Conservation (phyloP, 768 basidiomycete species). For the Chlorophyllum brunneum region DNA sequence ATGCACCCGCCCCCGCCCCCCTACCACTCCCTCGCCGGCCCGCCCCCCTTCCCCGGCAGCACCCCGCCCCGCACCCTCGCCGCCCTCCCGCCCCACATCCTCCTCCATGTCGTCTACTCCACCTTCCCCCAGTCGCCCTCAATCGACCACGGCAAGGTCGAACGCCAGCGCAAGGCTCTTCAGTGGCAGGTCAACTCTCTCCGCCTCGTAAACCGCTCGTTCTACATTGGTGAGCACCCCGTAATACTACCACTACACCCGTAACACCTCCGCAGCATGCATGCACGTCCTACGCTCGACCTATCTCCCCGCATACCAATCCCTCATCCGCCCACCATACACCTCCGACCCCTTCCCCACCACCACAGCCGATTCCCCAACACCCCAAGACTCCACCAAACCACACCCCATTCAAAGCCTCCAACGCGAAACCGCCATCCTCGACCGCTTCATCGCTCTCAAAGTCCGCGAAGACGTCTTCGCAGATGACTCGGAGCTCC, state of each 20-base stretch:
- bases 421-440: constrained; percentile 70
- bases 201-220: constrained; percentile 57
- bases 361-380: constrained; percentile 21
- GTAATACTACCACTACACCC: not conserved
- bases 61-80: no score
- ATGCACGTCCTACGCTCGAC: constrained; percentile 80
- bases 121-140: constrained; percentile 48
- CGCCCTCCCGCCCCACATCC: constrained; percentile 54
- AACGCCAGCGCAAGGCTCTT: constrained; percentile 60
- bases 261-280: constrained; percentile 33
- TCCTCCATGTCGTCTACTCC: constrained; percentile 65
- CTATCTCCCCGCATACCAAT: constrained; percentile 63
- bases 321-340: constrained; percentile 64
- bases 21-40: constrained; percentile 13
- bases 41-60: no score
- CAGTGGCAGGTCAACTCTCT: constrained; percentile 67
- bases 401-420: constrained; percentile 36
- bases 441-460: constrained; percentile 78
- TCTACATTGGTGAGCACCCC: constrained; percentile 58
- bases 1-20: constrained; percentile 29
- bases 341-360: constrained; percentile 75
- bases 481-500: constrained; percentile 68
- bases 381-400: constrained; percentile 24
- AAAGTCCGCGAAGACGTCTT: constrained; percentile 79
- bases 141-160: constrained; percentile 36